Evolutionary conservation across 345 rosid species (phyloP), one percentile per base, ranked within the genome.

Genomic region (Citrus sp.): DNA sequence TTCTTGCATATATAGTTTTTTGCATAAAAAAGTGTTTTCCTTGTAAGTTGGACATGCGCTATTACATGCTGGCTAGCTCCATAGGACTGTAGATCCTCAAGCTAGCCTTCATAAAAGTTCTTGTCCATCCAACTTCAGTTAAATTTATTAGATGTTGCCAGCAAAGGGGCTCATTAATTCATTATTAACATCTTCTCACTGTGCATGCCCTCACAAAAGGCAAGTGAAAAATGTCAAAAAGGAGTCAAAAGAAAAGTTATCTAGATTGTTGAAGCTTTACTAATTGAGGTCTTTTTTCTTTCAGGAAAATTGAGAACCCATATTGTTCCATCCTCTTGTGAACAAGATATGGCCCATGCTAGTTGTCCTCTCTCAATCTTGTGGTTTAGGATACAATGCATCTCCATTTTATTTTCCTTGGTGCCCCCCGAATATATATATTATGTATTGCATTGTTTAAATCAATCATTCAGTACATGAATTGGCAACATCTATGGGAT

Each of bases 281-380:
- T 65, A 46, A 13, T 67, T 9, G 49, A 35, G 60, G 81, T 73
- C 60, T 24, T 82, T 69, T 69, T 80, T 78, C 71, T 46, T 58
- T 76, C 61, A 51, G 74, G 64, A 77, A 75, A 77, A 67, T 58
- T 76, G 54, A 63, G 72, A 81, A 63, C 87, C 84, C 86, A 80
- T 77, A 22, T 30, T 84, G 88, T 77, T 70, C 75, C 73, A 82
- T 84, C 80, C 51, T 80, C 80, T 84, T 74, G 74, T 86, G 82
- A 79, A 64, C 88, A 82, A 63, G 42, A 72, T n/a, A 80, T 84
- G 88, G 90, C 90, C 88, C 88, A 82, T 77, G 72, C 76, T 84
- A 81, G 85, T 84, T 86, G 87, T 86, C 82, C 69, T 71, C n/a
- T 77, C 69, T 49, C 27, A 69, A n/a, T 66, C 73, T 22, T 67